Percentiles rank a stretch among this genome's conserved stretches.
These are phyloP conservation scores for Alternaria hordeiaustralica DNA, from an alignment of 2,329 filamentous ascomycete genomes.

Conservation along the genomic window DNA sequence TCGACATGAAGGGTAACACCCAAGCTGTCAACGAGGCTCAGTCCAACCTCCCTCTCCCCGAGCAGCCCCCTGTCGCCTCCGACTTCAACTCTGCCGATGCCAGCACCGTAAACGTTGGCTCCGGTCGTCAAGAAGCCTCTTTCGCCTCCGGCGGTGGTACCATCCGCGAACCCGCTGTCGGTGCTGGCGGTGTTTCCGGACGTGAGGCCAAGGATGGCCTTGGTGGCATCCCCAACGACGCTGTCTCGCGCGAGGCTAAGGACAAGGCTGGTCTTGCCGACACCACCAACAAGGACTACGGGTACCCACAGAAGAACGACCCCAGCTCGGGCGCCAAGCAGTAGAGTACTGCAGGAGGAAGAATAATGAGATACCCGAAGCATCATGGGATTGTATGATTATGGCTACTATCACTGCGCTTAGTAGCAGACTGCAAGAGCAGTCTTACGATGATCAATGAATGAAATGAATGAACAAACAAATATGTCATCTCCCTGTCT, in stretches of 20 bases:
- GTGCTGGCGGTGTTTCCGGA: conserved; percentile 62
- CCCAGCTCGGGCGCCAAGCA: conserved; percentile 38
- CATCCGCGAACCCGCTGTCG: conserved; percentile 58
- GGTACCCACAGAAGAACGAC: conserved; percentile 52
- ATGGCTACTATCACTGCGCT: conserved; percentile 17
- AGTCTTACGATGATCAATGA: conserved; percentile 5
- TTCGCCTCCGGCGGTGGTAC: conserved; percentile 55
- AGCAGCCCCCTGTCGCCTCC: conserved; percentile 75
- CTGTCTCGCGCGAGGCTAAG: conserved; percentile 57
- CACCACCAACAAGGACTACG: conserved; percentile 52
- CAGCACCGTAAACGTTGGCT: conserved; percentile 72
- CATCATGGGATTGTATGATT: conserved; percentile 9
- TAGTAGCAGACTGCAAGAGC: conserved; percentile 20
- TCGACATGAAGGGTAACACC: conserved; percentile 37
- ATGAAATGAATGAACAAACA: conserved; percentile 16
- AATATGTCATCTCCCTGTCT: background rate
- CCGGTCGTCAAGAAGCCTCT: conserved; percentile 59
- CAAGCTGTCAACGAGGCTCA: conserved; percentile 71
- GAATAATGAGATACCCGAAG: conserved; percentile 3
- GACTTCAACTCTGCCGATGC: conserved; percentile 79
- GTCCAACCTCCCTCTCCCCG: conserved; percentile 78
- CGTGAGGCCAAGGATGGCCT: conserved; percentile 67
- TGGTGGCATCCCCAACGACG: conserved; percentile 65
- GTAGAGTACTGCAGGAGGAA: conserved; percentile 6
- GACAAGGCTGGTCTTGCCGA: conserved; percentile 49